phyloP scores from a whole-genome alignment of 2,329 filamentous ascomycete genomes.

The Annulohypoxylon truncatum region DNA sequence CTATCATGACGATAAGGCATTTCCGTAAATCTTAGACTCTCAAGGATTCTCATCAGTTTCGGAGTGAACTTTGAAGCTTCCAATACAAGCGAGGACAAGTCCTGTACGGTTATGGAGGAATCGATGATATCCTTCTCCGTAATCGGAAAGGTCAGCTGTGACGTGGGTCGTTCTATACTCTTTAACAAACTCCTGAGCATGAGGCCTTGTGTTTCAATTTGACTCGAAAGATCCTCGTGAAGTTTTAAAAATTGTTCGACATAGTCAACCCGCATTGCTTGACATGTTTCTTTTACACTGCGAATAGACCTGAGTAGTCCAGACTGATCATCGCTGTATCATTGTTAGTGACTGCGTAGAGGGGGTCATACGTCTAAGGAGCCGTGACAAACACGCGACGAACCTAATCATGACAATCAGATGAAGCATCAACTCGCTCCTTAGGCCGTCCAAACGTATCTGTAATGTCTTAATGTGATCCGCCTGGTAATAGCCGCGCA shows the following conservation, averaged over 20 bases:
- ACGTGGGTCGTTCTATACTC: not conserved
- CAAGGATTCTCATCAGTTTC: not conserved
- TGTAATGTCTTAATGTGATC: not conserved
- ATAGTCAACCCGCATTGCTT: slow-evolving; percentile 4
- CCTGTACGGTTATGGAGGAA: not conserved
- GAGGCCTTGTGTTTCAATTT: not conserved
- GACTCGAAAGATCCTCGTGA: not conserved
- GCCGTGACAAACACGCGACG: not conserved
- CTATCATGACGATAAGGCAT: slow-evolving; percentile 8
- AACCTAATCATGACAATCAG: slow-evolving; percentile 7
- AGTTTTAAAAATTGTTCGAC: not conserved
- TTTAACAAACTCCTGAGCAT: not conserved
- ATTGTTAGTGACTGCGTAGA: not conserved
- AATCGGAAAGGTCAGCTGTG: not conserved
- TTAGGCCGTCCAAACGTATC: not conserved
- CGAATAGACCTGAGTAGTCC: not conserved
- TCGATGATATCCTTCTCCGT: not conserved
- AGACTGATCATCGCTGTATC: slow-evolving; percentile 1
- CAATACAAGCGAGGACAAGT: not conserved
- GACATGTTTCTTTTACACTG: not conserved
- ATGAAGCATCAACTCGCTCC: slow-evolving; percentile 13
- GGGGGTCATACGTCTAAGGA: not conserved
- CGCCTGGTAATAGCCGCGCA: not conserved
- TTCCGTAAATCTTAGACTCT: slow-evolving; percentile 5
- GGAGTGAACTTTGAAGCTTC: slow-evolving; percentile 1